Evolutionary conservation across 106 monocot genomes (phyloP).

Genomic region (Hemerocallis citrina): DNA sequence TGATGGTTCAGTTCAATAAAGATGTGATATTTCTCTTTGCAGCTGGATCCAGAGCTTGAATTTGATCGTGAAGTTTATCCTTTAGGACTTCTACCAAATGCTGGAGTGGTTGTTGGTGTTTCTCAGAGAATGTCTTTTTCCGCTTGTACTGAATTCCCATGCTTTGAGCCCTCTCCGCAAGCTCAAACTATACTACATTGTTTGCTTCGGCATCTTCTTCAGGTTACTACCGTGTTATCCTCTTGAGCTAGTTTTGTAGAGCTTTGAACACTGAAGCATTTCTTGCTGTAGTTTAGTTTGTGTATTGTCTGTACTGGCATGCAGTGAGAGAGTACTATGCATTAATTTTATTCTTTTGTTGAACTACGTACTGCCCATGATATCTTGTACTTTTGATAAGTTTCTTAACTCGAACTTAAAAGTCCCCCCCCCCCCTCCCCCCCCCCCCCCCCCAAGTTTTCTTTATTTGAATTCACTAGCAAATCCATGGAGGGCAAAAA

Average conservation of each 20-base stretch:
- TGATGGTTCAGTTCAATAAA: neutral
- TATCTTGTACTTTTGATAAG: neutral
- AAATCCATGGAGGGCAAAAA: too few relatives aligned
- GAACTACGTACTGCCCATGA: neutral
- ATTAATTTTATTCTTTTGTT: neutral
- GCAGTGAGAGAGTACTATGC: neutral
- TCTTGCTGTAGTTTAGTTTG: neutral
- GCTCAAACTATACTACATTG: slow-evolving; percentile 99
- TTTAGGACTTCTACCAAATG: slow-evolving; percentile 93
- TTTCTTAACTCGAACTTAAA: neutral
- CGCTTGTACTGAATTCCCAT: slow-evolving; percentile 85
- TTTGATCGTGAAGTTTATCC: slow-evolving; percentile 99
- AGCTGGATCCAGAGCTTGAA: slow-evolving; percentile 99
- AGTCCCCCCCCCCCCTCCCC: neutral
- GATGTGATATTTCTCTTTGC: slow-evolving; percentile 9
- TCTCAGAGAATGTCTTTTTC: slow-evolving; percentile 96
- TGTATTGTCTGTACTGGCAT: neutral
- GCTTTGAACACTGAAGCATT: neutral
- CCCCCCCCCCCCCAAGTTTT: too few relatives aligned
- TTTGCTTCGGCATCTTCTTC: slow-evolving; percentile 94
- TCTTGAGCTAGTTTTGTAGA: neutral
- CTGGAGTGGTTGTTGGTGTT: slow-evolving; percentile 89
- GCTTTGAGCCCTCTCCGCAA: slow-evolving; percentile 97
- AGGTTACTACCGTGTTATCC: slow-evolving; percentile 31
- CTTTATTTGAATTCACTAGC: neutral